Evolutionary conservation across 805 yeast species (phyloP), one percentile per base, ranked within the genome.

Genomic region (Cyberlindnera xylosilytica): DNA sequence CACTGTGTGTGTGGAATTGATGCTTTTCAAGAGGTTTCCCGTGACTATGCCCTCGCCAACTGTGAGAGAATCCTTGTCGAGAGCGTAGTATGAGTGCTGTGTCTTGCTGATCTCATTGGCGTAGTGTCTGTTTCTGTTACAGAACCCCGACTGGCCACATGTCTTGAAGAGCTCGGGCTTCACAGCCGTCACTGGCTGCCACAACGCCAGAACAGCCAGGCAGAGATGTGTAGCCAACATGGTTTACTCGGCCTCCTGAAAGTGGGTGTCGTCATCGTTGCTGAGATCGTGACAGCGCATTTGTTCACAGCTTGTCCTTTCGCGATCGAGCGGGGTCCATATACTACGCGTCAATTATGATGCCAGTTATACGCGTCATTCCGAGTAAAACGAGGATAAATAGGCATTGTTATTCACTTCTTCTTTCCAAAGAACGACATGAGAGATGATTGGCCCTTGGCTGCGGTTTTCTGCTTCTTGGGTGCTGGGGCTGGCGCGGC

Each of bases 141-240:
- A 90, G 58, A 90, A 89, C 6, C 96, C 95, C 15, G 88, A 76
- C 54, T 84, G 82, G 6, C 70, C 78, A 62, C 98, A 90, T 12
- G 71, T 77, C 58, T 87, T 86, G 69, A 88, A 84, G 41, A 87
- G 63, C 49, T 81, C 78, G 3, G 75, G 78, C 52, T 83, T 81
- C 29, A 81, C 88, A 1, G 74, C 76, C 6, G 18, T 13, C 20
- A 13, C 18, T 6, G 32, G 12, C 32, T n/a, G 8, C 19, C 32
- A 29, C 11, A 29, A 19, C 11, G 32, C 18, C 32, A 29, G 19
- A 5, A 12, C 18, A 6, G 12, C 19, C 8, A 29, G 19, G 16
- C 32, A 29, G 32, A 29, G 19, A 6, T 29, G 6, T 15, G 32
- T 19, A 6, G 32, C 4, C 9, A 29, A 17, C 32, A 29, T 29